Percentiles rank a stretch among this genome's conserved stretches.
phyloP scores from a whole-genome alignment of 106 monocot species.

The Hemerocallis citrina region DNA sequence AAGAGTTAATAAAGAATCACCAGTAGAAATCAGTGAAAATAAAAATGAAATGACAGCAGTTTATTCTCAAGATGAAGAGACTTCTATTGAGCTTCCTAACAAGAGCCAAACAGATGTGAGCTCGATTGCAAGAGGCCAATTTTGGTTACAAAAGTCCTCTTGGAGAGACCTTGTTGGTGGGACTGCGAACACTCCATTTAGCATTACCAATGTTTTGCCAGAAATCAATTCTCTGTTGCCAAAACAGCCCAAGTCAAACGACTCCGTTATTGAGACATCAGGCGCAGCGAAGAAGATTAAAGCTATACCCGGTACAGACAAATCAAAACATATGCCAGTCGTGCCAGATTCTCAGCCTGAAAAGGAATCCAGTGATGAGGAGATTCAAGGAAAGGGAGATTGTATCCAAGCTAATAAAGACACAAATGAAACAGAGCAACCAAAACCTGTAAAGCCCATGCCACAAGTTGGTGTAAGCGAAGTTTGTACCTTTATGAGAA shows the following conservation, averaged over 20 bases:
- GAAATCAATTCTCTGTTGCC: not conserved
- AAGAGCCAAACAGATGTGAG: not conserved
- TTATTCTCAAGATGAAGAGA: not conserved
- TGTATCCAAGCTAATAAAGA: not conserved
- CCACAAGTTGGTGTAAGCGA: slow-evolving; percentile 24
- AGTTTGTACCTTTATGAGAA: slow-evolving; percentile 78
- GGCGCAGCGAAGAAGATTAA: slow-evolving; percentile 10
- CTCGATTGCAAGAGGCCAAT: slow-evolving; percentile 12
- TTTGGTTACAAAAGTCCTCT: slow-evolving; percentile 74
- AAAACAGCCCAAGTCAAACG: slow-evolving; percentile 3
- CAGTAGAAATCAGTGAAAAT: slow-evolving; percentile 6
- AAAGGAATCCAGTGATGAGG: not conserved
- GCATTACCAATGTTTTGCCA: slow-evolving; percentile 35
- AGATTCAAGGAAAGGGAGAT: not conserved
- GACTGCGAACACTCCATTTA: slow-evolving; percentile 28
- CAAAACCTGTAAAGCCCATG: slow-evolving; percentile 7
- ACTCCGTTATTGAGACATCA: not conserved
- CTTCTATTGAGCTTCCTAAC: not conserved
- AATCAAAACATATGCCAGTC: not conserved
- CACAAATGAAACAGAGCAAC: not conserved
- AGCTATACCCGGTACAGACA: not conserved
- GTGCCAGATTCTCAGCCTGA: not conserved
- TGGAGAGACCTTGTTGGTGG: slow-evolving; percentile 77
- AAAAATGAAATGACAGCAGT: slow-evolving; percentile 2
- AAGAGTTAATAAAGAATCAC: not conserved